These are phyloP conservation scores for Umbilicus rupestris DNA, from an alignment of 164 flowering plant genomes.

Conservation along the genomic window DNA sequence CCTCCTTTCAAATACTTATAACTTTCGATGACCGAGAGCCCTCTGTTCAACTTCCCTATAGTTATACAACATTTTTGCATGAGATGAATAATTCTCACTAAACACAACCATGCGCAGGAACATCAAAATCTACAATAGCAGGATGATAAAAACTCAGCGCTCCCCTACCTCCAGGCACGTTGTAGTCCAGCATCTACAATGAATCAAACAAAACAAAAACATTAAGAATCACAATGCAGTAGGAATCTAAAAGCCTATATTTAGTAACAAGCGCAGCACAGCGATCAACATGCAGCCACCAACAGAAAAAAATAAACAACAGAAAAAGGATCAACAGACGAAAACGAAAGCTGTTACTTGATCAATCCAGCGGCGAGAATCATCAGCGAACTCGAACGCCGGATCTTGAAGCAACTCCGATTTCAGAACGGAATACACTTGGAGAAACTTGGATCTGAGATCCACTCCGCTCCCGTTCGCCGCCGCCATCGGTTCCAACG, in stretches of 20 bases:
- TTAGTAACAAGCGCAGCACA: neutral
- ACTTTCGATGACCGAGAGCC: conserved; percentile 87
- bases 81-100: neutral
- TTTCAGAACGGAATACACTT: conserved; percentile 56
- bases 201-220: conserved; percentile 12
- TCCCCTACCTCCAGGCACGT: conserved; percentile 81
- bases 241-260: neutral
- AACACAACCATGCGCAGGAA: neutral
- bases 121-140: neutral
- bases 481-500: neutral
- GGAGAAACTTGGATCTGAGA: conserved; percentile 38
- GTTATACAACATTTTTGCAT: neutral
- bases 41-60: conserved; percentile 86
- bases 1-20: conserved; percentile 65
- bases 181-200: conserved; percentile 92
- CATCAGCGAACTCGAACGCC: conserved; percentile 66
- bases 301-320: neutral
- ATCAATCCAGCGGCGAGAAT: conserved; percentile 79
- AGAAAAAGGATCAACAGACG: neutral
- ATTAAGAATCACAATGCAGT: neutral
- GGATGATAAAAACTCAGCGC: no score
- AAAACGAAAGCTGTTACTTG: conserved; percentile 23
- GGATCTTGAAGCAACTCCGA: conserved; percentile 79
- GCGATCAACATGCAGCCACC: neutral
- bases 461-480: conserved; percentile 22